Evolutionary conservation across 2,329 filamentous ascomycete genomes (phyloP), one percentile per base, ranked within the genome.

Genomic region (Teratosphaeria viscida): DNA sequence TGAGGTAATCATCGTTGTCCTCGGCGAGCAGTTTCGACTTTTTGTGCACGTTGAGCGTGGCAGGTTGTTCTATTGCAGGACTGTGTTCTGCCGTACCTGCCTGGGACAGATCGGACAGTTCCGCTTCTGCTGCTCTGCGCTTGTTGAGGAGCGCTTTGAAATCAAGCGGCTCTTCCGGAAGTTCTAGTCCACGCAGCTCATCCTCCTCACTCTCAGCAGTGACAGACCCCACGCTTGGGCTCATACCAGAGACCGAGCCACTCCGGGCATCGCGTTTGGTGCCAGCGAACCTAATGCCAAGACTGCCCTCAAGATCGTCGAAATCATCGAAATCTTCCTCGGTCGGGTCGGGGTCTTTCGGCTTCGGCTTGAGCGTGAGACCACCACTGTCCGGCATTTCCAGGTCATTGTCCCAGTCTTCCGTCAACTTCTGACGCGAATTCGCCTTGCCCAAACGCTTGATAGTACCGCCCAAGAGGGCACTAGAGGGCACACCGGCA

Each of bases 191-290:
- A 62, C 94, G 89, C 61, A 97, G 82, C 6, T 89, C 88, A 73
- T 97, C 92, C 66, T 96, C 92, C 70, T 96, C 92, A 70, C 92
- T 97, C 76, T 96, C 94, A 1, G 91, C 96, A 66, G 95, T 85
- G 64, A 89, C 94, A 73, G 92, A 97, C 23, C 91, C 89, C 59
- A 95, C 83, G 72, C 92, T 97, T 14, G 94, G 92, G 70, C 92
- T 97, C 72, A 96, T 82, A 32, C 90, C 89, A 47, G 92, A 96
- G 39, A 87, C 85, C 19, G 90, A 92, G 0, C 91, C 96, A 76
- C 90, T 94, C 68, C 90, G 85, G 68, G 92, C 82, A 68, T 92
- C 90, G 67, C 90, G 85, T 64, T 85, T 83, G 14, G 90, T 96
- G 53, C 92, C 92, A 47, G 89, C 92, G 75, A 92, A 92, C 60